Percentiles rank a stretch among this genome's conserved stretches.
Conservation (phyloP, 805 yeast species). For the Candida germanica region DNA sequence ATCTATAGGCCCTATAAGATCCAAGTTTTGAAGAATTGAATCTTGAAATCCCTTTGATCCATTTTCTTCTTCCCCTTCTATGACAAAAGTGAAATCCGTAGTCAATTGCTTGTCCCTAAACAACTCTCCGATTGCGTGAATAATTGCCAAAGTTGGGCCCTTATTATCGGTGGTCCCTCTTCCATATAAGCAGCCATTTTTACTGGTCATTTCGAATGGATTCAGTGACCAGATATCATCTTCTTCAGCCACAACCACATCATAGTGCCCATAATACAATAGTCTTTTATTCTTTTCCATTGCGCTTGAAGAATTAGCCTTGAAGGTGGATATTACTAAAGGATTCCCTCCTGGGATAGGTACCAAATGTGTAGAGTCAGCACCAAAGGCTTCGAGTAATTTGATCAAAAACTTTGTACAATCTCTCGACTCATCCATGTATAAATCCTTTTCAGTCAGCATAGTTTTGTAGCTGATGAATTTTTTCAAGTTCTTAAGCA, state of each 20-base stretch:
- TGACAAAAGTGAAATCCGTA: constrained; percentile 74
- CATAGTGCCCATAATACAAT: constrained; percentile 95
- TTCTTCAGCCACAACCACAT: constrained; percentile 78
- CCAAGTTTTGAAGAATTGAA: constrained; percentile 51
- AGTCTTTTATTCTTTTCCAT: constrained; percentile 34
- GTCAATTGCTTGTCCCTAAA: constrained; percentile 47
- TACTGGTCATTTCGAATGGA: constrained; percentile 73
- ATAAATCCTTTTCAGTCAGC: constrained; percentile 65
- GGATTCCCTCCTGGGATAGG: constrained; percentile 84
- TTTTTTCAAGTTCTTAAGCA: constrained; percentile 59
- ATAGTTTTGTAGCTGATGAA: constrained; percentile 74
- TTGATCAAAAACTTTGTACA: constrained; percentile 76
- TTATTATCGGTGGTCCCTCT: constrained; percentile 94
- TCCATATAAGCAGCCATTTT: constrained; percentile 83
- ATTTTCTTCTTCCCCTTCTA: constrained; percentile 95
- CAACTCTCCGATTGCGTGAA: constrained; percentile 80
- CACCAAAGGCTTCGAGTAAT: constrained; percentile 67
- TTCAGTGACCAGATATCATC: constrained; percentile 67
- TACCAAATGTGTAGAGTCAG: constrained; percentile 59
- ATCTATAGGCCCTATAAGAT: constrained; percentile 61
- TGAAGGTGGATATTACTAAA: constrained; percentile 71
- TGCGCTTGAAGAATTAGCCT: constrained; percentile 32
- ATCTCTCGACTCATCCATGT: constrained; percentile 74
- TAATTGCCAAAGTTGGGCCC: constrained; percentile 86
- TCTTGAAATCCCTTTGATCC: constrained; percentile 85